Evolutionary conservation across 331 rosid species (phyloP).

Genomic region (Cydonia oblonga): DNA sequence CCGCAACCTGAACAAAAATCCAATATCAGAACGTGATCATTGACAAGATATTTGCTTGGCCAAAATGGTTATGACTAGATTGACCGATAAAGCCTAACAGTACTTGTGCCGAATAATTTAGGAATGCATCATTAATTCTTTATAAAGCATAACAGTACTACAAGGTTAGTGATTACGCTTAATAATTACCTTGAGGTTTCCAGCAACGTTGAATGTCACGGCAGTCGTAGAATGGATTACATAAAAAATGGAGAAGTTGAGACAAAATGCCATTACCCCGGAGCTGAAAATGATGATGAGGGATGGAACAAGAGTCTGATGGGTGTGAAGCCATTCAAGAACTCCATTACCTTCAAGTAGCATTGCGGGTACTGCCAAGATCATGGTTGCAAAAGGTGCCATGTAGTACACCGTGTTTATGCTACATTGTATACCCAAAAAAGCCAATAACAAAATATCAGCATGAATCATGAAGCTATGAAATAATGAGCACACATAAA

Average conservation of each 20-base stretch:
- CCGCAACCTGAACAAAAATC: slow-evolving; percentile 62
- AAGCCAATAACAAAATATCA: neutral
- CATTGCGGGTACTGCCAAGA: slow-evolving; percentile 80
- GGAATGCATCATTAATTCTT: too few relatives aligned
- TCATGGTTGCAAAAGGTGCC: slow-evolving; percentile 98
- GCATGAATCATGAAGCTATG: neutral
- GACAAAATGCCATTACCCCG: slow-evolving; percentile 90
- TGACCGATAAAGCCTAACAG: neutral
- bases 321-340: slow-evolving; percentile 68
- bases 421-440: slow-evolving; percentile 26
- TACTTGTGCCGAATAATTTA: too few relatives aligned
- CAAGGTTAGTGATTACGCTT: neutral
- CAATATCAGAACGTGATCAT: neutral
- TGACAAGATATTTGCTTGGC: neutral
- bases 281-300: slow-evolving; percentile 75
- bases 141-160: too few relatives aligned
- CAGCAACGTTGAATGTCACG: slow-evolving; percentile 94
- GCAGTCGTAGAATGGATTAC: slow-evolving; percentile 97
- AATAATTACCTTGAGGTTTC: slow-evolving; percentile 84
- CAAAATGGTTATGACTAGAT: neutral
- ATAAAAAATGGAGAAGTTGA: slow-evolving; percentile 90
- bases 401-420: slow-evolving; percentile 96
- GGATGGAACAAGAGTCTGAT: slow-evolving; percentile 54
- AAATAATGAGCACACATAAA: neutral
- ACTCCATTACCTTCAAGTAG: slow-evolving; percentile 89